These are phyloP conservation scores for Linnemannia exigua DNA, from an alignment of 192 early-diverging fungal species.

Conservation along the genomic window DNA sequence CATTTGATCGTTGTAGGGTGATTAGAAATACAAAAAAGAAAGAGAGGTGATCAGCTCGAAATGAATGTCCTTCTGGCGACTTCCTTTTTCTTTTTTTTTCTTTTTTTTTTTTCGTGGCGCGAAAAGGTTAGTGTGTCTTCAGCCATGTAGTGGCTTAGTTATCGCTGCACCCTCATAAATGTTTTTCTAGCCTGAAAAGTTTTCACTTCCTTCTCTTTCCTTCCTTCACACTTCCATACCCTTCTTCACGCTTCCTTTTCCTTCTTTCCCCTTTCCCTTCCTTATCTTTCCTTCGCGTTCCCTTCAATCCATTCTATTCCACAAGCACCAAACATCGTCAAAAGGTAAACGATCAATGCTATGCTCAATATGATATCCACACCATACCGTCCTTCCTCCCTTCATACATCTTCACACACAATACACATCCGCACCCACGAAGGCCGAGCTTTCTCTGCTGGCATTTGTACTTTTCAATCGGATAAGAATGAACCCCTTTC, in stretches of 20 bases:
- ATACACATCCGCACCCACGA: slow-evolving; percentile 57
- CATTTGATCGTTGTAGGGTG: slow-evolving; percentile 7
- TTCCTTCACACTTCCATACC: neutral
- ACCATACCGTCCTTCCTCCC: neutral
- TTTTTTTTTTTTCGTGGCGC: slow-evolving; percentile 10
- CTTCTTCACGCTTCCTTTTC: slow-evolving; percentile 1
- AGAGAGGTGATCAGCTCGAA: neutral
- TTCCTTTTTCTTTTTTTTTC: slow-evolving; percentile 10
- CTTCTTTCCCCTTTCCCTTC: slow-evolving; percentile 1
- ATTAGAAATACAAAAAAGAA: slow-evolving; percentile 1
- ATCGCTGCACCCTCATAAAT: neutral
- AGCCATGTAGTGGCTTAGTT: slow-evolving; percentile 3
- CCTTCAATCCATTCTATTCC: neutral
- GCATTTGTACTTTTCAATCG: slow-evolving; percentile 60
- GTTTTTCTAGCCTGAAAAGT: neutral
- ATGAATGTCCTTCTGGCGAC: neutral
- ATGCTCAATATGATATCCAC: neutral
- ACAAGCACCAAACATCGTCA: neutral
- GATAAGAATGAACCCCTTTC: slow-evolving; percentile 56
- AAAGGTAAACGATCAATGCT: neutral
- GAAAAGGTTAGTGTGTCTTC: neutral
- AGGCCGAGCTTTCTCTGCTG: slow-evolving; percentile 56
- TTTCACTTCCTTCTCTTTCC: neutral
- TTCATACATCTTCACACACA: neutral
- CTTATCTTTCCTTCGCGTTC: neutral